Evolutionary conservation across 2,329 filamentous ascomycete species (phyloP).

Genomic region (Meredithiella fracta): DNA sequence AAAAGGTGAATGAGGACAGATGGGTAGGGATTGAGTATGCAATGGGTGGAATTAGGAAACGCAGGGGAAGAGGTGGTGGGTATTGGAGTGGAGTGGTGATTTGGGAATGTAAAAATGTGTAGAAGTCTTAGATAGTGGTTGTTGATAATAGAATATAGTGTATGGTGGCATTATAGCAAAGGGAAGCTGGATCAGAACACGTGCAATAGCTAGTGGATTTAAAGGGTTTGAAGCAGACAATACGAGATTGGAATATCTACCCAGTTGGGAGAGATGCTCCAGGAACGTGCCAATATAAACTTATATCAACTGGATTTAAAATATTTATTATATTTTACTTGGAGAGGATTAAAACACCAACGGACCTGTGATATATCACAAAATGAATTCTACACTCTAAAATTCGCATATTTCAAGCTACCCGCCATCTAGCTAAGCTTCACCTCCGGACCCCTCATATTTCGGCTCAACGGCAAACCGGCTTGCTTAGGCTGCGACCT

Average conservation of each 20-base stretch:
- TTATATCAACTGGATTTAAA: no score
- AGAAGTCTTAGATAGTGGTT: no score
- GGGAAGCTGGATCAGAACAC: not conserved
- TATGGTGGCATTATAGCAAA: no score
- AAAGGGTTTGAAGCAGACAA: not conserved
- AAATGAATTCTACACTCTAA: not conserved
- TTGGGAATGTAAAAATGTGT: no score
- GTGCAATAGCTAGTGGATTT: not conserved
- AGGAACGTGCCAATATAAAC: not conserved
- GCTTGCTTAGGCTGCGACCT: not conserved
- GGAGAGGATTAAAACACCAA: not conserved
- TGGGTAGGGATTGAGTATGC: no score
- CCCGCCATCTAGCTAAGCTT: not conserved
- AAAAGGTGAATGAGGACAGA: no score
- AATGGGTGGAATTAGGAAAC: no score
- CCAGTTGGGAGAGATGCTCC: not conserved
- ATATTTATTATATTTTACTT: no score
- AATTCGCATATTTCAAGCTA: not conserved
- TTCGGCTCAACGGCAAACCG: not conserved
- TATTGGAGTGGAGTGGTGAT: no score
- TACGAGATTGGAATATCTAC: not conserved
- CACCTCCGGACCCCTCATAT: not conserved
- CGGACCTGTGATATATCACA: not conserved
- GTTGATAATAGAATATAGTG: no score
- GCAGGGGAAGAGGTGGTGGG: no score